phyloP scores from a whole-genome alignment of 192 early-diverging fungal species.

The Podila clonocystis region DNA sequence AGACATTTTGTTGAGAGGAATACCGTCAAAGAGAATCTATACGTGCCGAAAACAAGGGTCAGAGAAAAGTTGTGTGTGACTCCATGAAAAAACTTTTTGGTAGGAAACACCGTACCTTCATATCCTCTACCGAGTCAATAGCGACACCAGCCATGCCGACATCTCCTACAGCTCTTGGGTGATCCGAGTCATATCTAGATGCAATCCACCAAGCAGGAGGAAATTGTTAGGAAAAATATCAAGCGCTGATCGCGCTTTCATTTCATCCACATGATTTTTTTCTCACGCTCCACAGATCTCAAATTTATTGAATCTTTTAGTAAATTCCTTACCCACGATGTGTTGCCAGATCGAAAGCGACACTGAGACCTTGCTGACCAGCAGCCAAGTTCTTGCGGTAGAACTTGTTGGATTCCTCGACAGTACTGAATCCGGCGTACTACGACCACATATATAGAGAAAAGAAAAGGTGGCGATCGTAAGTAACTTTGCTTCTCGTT shows the following conservation, averaged over 20 bases:
- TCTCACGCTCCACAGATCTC: not conserved
- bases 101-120: constrained; percentile 63
- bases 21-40: constrained; percentile 85
- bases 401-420: constrained; percentile 91
- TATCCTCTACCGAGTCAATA: constrained; percentile 92
- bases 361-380: constrained; percentile 88
- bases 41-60: not conserved
- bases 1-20: constrained; percentile 90
- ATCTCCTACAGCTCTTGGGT: constrained; percentile 89
- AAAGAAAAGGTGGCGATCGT: not conserved
- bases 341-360: constrained; percentile 92
- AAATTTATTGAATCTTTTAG: not conserved
- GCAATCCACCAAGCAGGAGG: too few relatives aligned
- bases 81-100: not conserved
- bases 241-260: not conserved
- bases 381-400: constrained; percentile 89
- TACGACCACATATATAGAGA: constrained; percentile 31
- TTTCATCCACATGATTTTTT: not conserved
- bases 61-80: not conserved
- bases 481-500: not conserved
- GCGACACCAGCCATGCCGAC: constrained; percentile 96
- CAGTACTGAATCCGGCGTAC: constrained; percentile 93
- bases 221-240: too few relatives aligned
- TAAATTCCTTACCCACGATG: constrained; percentile 72
- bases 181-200: constrained; percentile 85